These are phyloP conservation scores for Fusarium brachygibbosum DNA, from an alignment of 2,329 filamentous ascomycete species.

Conservation along the genomic window DNA sequence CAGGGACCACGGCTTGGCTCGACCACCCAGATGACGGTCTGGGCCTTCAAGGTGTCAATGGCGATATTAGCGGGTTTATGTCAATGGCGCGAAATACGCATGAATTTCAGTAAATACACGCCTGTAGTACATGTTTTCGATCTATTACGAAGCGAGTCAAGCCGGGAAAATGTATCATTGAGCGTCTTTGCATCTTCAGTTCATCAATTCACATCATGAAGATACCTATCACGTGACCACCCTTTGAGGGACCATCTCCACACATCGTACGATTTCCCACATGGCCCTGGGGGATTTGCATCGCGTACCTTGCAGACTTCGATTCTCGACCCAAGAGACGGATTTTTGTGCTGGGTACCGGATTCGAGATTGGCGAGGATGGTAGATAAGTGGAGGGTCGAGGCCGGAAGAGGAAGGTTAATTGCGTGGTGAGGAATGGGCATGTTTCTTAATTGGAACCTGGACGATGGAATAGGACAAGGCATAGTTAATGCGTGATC, in stretches of 20 bases:
- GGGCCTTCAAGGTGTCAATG: slow-evolving; percentile 38
- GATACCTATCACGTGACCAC: slow-evolving; percentile 31
- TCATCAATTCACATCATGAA: not conserved
- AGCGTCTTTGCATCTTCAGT: not conserved
- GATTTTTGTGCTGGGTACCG: slow-evolving; percentile 15
- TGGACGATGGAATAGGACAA: not conserved
- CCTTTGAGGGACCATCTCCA: slow-evolving; percentile 35
- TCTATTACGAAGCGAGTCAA: rapidly evolving
- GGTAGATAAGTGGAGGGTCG: not conserved
- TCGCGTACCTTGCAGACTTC: not conserved
- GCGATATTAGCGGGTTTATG: slow-evolving; percentile 5
- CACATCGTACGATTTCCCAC: slow-evolving; percentile 46
- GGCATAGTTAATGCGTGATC: not conserved
- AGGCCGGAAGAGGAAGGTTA: slow-evolving; percentile 12
- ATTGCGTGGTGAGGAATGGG: not conserved
- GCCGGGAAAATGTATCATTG: too few species aligned
- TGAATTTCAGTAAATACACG: not conserved
- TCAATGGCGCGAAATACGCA: not conserved
- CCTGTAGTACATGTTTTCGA: too few species aligned
- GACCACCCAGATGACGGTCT: slow-evolving; percentile 36
- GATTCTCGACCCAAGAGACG: not conserved
- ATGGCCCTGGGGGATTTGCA: slow-evolving; percentile 14
- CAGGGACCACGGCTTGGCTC: slow-evolving; percentile 43
- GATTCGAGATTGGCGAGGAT: not conserved
- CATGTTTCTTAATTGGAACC: not conserved